phyloP scores from a whole-genome alignment of 768 basidiomycete genomes.

The Jaapia argillacea region DNA sequence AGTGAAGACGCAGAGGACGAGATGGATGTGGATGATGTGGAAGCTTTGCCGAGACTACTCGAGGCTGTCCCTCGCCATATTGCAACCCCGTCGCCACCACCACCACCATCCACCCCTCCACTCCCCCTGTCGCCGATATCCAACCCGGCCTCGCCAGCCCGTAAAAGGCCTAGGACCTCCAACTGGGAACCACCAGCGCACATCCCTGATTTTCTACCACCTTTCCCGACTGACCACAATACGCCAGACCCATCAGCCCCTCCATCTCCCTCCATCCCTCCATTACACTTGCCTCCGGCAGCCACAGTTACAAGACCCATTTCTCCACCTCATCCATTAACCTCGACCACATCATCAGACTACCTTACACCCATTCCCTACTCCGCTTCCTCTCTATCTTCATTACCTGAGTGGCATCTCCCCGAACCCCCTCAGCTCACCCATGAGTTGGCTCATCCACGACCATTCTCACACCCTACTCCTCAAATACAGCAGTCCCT shows the following conservation, averaged over 20 bases:
- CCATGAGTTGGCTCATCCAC: slow-evolving; percentile 6
- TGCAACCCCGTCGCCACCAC: slow-evolving; percentile 6
- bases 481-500: slow-evolving; percentile 57
- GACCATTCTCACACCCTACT: slow-evolving; percentile 18
- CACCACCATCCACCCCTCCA: slow-evolving; percentile 25
- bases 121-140: slow-evolving; percentile 49
- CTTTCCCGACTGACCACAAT: slow-evolving; percentile 37
- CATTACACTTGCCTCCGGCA: slow-evolving; percentile 17
- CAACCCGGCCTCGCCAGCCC: slow-evolving; percentile 42
- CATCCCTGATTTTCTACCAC: slow-evolving; percentile 59
- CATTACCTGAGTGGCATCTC: slow-evolving; percentile 60
- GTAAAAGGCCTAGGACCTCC: slow-evolving; percentile 46
- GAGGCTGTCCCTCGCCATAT: too few relatives aligned
- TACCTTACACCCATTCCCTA: slow-evolving; percentile 68
- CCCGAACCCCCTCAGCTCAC: slow-evolving; percentile 25
- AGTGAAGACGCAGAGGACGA: slow-evolving; percentile 17
- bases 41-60: too few relatives aligned
- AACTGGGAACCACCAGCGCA: slow-evolving; percentile 55
- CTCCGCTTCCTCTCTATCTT: slow-evolving; percentile 58
- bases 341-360: slow-evolving; percentile 44
- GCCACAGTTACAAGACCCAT: slow-evolving; percentile 32
- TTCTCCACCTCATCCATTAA: slow-evolving; percentile 31
- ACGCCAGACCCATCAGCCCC: slow-evolving; percentile 21
- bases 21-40: slow-evolving; percentile 9
- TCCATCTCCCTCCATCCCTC: slow-evolving; percentile 25